These are phyloP conservation scores for Neurospora sp. DNA, from an alignment of 495 filamentous ascomycete species.

Conservation along the genomic window DNA sequence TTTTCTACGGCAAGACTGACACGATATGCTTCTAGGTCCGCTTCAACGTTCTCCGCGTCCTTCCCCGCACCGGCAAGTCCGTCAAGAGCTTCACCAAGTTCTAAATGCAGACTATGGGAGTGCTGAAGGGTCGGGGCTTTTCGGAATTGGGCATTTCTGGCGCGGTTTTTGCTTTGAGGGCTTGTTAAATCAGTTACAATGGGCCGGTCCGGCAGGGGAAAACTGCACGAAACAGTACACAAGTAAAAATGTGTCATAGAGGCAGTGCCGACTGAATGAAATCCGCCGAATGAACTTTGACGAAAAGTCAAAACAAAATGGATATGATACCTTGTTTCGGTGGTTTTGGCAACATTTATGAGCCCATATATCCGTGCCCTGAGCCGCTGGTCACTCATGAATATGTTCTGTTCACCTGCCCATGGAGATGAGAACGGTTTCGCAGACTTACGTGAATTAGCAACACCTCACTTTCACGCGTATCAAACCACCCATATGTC, in stretches of 20 bases:
- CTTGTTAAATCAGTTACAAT: constrained; percentile 33
- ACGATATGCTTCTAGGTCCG: constrained; percentile 55
- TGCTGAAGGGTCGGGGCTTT: constrained; percentile 21
- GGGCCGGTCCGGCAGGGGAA: constrained; percentile 37
- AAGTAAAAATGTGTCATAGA: constrained; percentile 29
- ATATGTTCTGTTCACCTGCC: not conserved
- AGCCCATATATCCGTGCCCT: not conserved
- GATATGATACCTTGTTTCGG: constrained; percentile 16
- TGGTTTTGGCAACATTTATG: not conserved
- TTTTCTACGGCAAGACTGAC: constrained; percentile 2
- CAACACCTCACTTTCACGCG: not conserved
- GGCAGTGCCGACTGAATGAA: constrained; percentile 36
- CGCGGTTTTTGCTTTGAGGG: constrained; percentile 41
- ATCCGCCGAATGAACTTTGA: constrained; percentile 24
- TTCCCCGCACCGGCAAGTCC: constrained; percentile 89
- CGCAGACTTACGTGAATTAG: not conserved
- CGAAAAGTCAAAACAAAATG: constrained; percentile 5
- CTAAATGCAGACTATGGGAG: constrained; percentile 40
- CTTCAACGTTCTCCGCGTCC: constrained; percentile 97
- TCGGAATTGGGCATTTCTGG: constrained; percentile 38
- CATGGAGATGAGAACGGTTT: not conserved
- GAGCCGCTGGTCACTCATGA: not conserved
- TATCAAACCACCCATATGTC: not conserved
- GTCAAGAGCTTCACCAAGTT: constrained; percentile 98
- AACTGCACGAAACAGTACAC: constrained; percentile 28